Base-by-base conservation (phyloP, 768 basidiomycete species). In the Sporobolomyces pararoseus region DNA sequence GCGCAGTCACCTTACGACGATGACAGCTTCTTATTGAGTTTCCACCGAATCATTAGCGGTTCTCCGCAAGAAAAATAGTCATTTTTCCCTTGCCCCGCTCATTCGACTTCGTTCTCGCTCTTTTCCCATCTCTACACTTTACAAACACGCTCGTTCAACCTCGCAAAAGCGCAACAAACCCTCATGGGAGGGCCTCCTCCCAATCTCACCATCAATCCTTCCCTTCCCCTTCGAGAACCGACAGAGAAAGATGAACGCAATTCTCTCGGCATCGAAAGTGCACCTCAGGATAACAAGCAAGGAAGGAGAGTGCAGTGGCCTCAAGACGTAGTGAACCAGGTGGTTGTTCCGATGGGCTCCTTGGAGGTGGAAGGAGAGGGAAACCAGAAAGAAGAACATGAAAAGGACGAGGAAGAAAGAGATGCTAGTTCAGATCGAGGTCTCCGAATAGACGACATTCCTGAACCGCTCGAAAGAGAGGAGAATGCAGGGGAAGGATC, bases 361-460 rank as follows among this genome's bases (percentile, higher is more conserved):
- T 9, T 17, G 39, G 46, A 47, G 21, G 10, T 21, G 29, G 47
- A 12, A 10, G 9, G 35, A 42, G 51, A 42, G 13, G 62, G 39
- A 19, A 39, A 27, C 21, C n/a, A 35, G n/a, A 27, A 44, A 23
- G 62, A 37, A 31, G 5, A 4, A 19, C 1, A 13, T 7, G 49
- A n/a, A n/a, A 37, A 21, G 34, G 49, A 37, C 34, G 60, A 23
- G 4, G 49, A 39, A 6, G 23, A 13, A 17, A 29, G 31, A 25
- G 49, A 39, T 23, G 29, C 7, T 27, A 57, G 65, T 34, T 68
- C 71, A 0, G 5, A 19, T 10, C 31, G n/a, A 16, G 66, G 63
- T 16, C 64, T 37, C 35, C 53, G 63, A 16, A 65, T 68, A 31
- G 65, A 70, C 63, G 68, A 70, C 46, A 53, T 70, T 21, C 68